Conservation (phyloP, 192 early-diverging fungal species). For the Podila horticola region DNA sequence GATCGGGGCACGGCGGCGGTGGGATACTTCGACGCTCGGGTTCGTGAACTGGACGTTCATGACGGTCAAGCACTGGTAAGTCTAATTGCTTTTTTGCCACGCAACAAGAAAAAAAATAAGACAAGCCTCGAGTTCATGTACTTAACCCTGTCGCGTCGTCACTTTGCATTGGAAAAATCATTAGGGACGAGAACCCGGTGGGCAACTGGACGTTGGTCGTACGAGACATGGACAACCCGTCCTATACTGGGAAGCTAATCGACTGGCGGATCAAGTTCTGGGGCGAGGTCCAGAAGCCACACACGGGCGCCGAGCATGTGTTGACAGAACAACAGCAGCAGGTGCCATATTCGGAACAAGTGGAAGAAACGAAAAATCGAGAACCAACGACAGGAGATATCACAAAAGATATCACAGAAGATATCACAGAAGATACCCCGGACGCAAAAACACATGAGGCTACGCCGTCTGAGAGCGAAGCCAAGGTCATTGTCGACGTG, state of each 20-base stretch:
- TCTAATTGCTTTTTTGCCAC: neutral
- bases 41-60: conserved; percentile 93
- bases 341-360: neutral
- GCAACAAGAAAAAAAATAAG: neutral
- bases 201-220: conserved; percentile 85
- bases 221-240: conserved; percentile 68
- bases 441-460: neutral
- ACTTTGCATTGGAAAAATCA: neutral
- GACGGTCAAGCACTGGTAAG: conserved; percentile 95
- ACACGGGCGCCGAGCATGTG: neutral
- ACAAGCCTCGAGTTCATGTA: too few relatives aligned
- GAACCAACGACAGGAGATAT: neutral
- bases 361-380: neutral
- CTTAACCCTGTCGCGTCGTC: neutral
- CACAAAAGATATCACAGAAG: neutral
- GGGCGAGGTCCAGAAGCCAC: conserved; percentile 59
- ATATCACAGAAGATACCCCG: neutral
- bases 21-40: conserved; percentile 75
- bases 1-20: conserved; percentile 71
- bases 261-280: conserved; percentile 77
- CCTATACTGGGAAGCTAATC: conserved; percentile 63
- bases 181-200: conserved; percentile 88
- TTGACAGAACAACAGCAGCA: neutral
- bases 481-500: conserved; percentile 19
- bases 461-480: neutral